Evolutionary conservation across 192 early-diverging fungal genomes (phyloP), one percentile per base, ranked within the genome.

Genomic region (Chytriomyces hyalinus): DNA sequence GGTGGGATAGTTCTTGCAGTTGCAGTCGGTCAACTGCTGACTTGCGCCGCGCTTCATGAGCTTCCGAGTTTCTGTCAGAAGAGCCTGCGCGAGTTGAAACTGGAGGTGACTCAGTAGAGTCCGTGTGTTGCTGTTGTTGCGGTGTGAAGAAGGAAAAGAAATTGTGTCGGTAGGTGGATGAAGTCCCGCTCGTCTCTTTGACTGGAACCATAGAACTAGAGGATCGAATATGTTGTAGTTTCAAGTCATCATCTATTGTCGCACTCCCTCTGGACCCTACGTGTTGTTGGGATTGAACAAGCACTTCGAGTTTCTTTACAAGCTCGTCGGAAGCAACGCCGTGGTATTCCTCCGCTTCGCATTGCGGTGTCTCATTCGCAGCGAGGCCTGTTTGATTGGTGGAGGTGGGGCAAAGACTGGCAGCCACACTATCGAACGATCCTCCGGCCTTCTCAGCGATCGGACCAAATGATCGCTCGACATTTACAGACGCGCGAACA

Each of bases 281-380:
- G 49, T 20, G 20, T 57, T 13, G 20, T 20, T 57, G n/a, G 15
- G 48, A n/a, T 9, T 75, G 45, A 22, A 47, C 64, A 10, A 75
- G 73, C 2, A 75, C 13, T 53, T 75, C 73, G 6, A 75, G 28
- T 48, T 75, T 75, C 66, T 57, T 48, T 43, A 65, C 66, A 17
- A 75, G 43, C 63, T 75, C 73, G 22, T 75, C 73, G 13, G 63
- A 66, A n/a, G 53, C 73, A 22, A 75, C 63, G 11, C 62, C 73
- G 4, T 9, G 6, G 20, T 24, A 75, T 6, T 26, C 50, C 53
- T 49, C 20, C n/a, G 2, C 63, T n/a, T 51, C 20, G 22, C 22
- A 47, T 15, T 61, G 66, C 6, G 57, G 11, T 10, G 66, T 67
- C 2, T 70, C 68, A 6, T 49, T 48, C 8, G 61, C 17, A 15